Percentiles rank a stretch among this genome's conserved stretches.
phyloP scores from a whole-genome alignment of 1,139 yeast species.

The Candida albicans region DNA sequence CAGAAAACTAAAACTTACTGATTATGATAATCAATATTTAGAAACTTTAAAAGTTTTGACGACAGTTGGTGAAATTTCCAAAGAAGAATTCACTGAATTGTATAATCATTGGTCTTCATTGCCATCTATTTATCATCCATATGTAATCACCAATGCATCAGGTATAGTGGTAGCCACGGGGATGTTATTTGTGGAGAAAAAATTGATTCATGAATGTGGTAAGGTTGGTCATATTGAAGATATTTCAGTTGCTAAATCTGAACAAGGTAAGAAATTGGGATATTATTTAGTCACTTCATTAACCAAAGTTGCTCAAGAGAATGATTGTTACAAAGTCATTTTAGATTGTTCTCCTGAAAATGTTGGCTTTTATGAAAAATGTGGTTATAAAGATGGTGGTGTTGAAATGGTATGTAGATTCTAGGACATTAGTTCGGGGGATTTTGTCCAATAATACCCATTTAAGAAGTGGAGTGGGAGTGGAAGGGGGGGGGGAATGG shows the following conservation, averaged over 20 bases:
- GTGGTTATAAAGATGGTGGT: constrained; percentile 69
- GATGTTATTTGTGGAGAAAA: constrained; percentile 55
- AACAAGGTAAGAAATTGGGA: constrained; percentile 87
- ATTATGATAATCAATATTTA: constrained; percentile 49
- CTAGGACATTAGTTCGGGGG: constrained; percentile 6
- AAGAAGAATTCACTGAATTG: constrained; percentile 40
- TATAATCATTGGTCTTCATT: constrained; percentile 50
- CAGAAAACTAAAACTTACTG: constrained; percentile 46
- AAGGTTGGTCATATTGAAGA: constrained; percentile 94
- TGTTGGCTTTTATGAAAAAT: constrained; percentile 84
- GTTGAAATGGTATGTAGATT: constrained; percentile 61
- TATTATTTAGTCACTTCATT: constrained; percentile 61
- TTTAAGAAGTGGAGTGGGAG: no score
- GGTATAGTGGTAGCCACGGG: constrained; percentile 51
- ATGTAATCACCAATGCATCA: constrained; percentile 54
- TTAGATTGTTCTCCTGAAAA: constrained; percentile 85
- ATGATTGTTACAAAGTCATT: constrained; percentile 84
- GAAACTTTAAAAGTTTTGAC: constrained; percentile 57
- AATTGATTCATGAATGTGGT: constrained; percentile 76
- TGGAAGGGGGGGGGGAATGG: not conserved
- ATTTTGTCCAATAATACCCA: not conserved
- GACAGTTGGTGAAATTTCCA: constrained; percentile 59
- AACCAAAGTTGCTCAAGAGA: constrained; percentile 54
- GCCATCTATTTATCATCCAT: constrained; percentile 52
- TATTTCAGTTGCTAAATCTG: constrained; percentile 71